phyloP scores from a whole-genome alignment of 176 grass and related monocot genomes.

The Bolboschoenus planiculmis region DNA sequence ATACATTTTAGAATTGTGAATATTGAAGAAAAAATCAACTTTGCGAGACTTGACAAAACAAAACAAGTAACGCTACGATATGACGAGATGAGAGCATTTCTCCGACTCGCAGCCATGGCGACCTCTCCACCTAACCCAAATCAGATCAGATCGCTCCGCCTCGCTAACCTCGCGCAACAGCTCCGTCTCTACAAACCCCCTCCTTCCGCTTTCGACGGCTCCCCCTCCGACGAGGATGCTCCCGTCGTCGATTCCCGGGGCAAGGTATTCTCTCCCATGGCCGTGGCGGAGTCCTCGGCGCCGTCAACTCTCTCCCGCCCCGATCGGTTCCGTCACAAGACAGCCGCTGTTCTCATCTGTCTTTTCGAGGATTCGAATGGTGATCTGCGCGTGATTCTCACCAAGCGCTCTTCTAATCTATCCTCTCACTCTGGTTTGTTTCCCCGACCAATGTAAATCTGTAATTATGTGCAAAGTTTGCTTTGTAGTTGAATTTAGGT shows the following conservation, averaged over 20 bases:
- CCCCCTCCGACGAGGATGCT: neutral
- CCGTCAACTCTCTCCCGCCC: neutral
- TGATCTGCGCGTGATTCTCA: constrained; percentile 71
- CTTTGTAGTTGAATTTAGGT: neutral
- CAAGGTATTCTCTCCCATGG: constrained; percentile 39
- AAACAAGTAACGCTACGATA: neutral
- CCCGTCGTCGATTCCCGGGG: constrained; percentile 27
- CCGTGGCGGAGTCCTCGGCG: constrained; percentile 26
- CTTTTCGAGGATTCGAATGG: constrained; percentile 61
- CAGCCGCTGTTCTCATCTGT: constrained; percentile 74
- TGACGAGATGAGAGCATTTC: constrained; percentile 15
- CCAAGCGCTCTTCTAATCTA: constrained; percentile 76
- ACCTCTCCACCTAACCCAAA: neutral
- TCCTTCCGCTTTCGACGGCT: neutral
- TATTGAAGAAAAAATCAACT: neutral
- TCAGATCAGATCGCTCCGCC: constrained; percentile 3
- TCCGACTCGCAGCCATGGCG: constrained; percentile 5
- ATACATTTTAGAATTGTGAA: too few species aligned
- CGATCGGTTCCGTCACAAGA: constrained; percentile 11
- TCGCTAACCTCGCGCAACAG: constrained; percentile 25
- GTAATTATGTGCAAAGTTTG: neutral
- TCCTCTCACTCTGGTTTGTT: constrained; percentile 51
- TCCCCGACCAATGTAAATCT: neutral
- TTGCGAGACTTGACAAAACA: neutral
- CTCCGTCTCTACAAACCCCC: constrained; percentile 39